A percentile compares a stretch with the other conserved stretches of the same genome.
Evolutionary conservation across 1,284 basidiomycete species (phyloP).

Genomic region (Ganoderma lucidum): DNA sequence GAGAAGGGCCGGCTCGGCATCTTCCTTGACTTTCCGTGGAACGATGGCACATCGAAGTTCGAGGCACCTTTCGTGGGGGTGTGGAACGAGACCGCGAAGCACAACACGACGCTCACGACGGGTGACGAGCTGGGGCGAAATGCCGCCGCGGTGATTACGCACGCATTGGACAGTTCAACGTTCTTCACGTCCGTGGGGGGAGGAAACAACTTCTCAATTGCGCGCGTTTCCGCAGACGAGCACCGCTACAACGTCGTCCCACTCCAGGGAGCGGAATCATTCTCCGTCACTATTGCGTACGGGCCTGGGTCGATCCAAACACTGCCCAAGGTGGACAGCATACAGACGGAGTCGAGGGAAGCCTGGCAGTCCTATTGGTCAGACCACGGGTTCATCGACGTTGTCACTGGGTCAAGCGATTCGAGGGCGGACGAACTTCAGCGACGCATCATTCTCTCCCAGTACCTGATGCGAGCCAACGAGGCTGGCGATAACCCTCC

Average conservation of each 20-base stretch:
- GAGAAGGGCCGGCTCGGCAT: constrained; percentile 50
- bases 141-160: constrained; percentile 49
- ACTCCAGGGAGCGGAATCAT: constrained; percentile 28
- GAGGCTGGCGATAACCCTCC: constrained; percentile 64
- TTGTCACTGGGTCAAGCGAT: constrained; percentile 58
- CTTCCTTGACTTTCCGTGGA: constrained; percentile 71
- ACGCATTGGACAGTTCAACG: constrained; percentile 50
- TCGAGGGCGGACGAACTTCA: constrained; percentile 62
- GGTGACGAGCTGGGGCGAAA: constrained; percentile 32
- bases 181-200: constrained; percentile 54
- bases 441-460: constrained; percentile 61
- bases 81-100: constrained; percentile 55
- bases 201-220: constrained; percentile 51
- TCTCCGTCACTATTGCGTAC: constrained; percentile 48
- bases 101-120: constrained; percentile 51
- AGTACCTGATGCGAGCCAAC: constrained; percentile 66
- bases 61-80: constrained; percentile 64
- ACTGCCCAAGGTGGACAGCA: constrained; percentile 35
- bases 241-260: constrained; percentile 57
- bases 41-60: constrained; percentile 62
- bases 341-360: constrained; percentile 46
- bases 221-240: constrained; percentile 47
- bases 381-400: constrained; percentile 59
- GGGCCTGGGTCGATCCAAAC: constrained; percentile 30
- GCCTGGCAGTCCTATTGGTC: constrained; percentile 60